Evolutionary conservation across 2,329 filamentous ascomycete genomes (phyloP).

Genomic region (Xylaria sp.): DNA sequence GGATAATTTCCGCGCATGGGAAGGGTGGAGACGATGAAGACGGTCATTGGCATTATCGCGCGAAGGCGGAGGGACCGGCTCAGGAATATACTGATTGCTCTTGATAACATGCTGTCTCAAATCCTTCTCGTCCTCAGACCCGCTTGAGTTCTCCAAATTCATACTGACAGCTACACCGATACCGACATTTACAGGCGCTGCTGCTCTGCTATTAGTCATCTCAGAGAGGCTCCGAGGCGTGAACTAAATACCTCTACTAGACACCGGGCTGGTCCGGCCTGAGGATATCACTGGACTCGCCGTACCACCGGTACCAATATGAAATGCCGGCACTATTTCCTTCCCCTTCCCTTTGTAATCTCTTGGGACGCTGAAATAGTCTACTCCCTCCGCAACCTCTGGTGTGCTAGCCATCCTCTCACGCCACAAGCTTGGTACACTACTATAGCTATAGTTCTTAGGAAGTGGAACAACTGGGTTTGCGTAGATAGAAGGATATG

Average conservation of each 20-base stretch:
- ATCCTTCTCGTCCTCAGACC: conserved; percentile 35
- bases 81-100: conserved; percentile 22
- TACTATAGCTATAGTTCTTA: conserved; percentile 52
- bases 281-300: conserved; percentile 28
- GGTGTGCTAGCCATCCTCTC: conserved; percentile 29
- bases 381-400: conserved; percentile 24
- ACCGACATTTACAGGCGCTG: conserved; percentile 20
- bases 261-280: conserved; percentile 25
- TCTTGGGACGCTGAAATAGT: conserved; percentile 29
- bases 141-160: conserved; percentile 28
- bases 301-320: conserved; percentile 15
- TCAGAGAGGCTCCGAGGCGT: conserved; percentile 25
- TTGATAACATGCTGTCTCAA: conserved; percentile 26
- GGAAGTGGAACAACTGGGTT: conserved; percentile 49
- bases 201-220: conserved; percentile 30
- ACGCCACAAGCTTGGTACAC: conserved; percentile 41
- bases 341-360: conserved; percentile 38
- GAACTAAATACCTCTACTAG: conserved; percentile 36
- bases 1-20: conserved; percentile 29
- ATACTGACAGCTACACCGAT: conserved; percentile 22
- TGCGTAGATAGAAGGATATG: conserved; percentile 51
- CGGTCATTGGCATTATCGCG: conserved; percentile 31
- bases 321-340: conserved; percentile 28
- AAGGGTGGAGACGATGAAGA: conserved; percentile 32
- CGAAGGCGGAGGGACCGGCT: conserved; percentile 24